Evolutionary conservation across 1,139 yeast species (phyloP), one percentile per base, ranked within the genome.

Genomic region (Debaryomycetaceae sp.): DNA sequence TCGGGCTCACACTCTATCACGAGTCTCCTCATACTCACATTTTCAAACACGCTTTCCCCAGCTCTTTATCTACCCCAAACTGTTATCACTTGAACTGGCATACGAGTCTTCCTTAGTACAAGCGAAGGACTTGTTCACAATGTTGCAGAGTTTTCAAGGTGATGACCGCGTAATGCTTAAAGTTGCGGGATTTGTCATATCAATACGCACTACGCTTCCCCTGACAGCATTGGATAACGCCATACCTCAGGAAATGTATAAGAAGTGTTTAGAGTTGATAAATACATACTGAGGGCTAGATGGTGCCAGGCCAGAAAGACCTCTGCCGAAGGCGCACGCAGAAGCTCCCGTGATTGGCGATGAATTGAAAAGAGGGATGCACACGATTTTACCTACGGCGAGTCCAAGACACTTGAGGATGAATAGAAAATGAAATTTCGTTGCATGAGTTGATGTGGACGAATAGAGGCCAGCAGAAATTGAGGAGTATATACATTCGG

Each of bases 31-130:
- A 14, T 39, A 44, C 42, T 30, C 30, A 21, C 27, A 32, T 1
- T 41, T 40, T 30, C 33, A 28, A 11, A 25, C 30, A n/a, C 32
- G 44, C 22, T 25, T 38, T 16, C 44, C 44, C 10, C 28, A 29
- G 13, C 27, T 40, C 15, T 38, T 40, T 26, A 14, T 15, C 11
- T 22, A n/a, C n/a, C 14, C 24, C 7, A 6, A 12, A 7, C 13
- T 6, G 14, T 5, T 6, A 15, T 16, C 26, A 6, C 18, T 24
- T 8, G 8, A 7, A 8, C 22, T n/a, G 27, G 22, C 27, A 8
- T 25, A 25, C 18, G 14, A 14, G 8, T 6, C 18, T 6, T 6
- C 26, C 7, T 6, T 24, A 10, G 12, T 5, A 10, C 26, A 14
- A 5, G 8, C 14, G 6, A 8, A 6, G 12, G 7, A 24, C 14